Base-by-base conservation (phyloP, 495 filamentous ascomycete genomes). In the Penicillium odoratum region DNA sequence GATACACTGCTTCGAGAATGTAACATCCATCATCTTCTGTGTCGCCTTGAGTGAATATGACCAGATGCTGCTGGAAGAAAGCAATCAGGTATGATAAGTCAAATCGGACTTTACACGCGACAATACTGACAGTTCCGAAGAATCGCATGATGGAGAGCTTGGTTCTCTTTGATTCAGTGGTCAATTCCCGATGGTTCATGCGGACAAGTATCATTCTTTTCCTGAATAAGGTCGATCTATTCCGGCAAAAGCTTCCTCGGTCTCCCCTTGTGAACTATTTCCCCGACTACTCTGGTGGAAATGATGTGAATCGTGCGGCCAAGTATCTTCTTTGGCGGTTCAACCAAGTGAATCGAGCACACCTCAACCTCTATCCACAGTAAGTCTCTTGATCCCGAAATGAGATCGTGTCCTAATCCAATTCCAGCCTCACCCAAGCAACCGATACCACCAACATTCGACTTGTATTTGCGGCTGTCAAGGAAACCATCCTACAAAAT, bases 1-100 rank as follows among this genome's bases (percentile, higher is more conserved):
- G 94, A 98, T 98, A 66, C 94, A 98, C 76, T 98, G 94, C 78
- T 98, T 98, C 70, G 94, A 98, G 71, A 97, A 97, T 62, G 94
- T 98, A 61, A 98, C 94, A 9, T 98, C 94, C n/a, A 98, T 98
- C 73, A 98, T 98, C 65, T 98, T 98, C 78, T 98, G 94, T 64
- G 94, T 98, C 45, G 95, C 94, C 18, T 78, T 98, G 62, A 98
- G 95, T 80, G 94, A 98, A 72, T 98, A 98, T 71, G 94, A 98
- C 68, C 94, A 98, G 73, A 92, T 96, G 8, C 79, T 98, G 48
- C 80, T 97, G 38, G 95, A 98, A 76, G 93, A 98, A 74, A 95
- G 88, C 73, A 97, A 94, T 70, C 94, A 98, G 82, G 92, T 92
- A 53, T 10, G 36, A 44, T 18, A 29, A 31, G 9, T n/a, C 26